phyloP scores from a whole-genome alignment of 78 protist genomes.

The Monocercomonoides exilis region DNA sequence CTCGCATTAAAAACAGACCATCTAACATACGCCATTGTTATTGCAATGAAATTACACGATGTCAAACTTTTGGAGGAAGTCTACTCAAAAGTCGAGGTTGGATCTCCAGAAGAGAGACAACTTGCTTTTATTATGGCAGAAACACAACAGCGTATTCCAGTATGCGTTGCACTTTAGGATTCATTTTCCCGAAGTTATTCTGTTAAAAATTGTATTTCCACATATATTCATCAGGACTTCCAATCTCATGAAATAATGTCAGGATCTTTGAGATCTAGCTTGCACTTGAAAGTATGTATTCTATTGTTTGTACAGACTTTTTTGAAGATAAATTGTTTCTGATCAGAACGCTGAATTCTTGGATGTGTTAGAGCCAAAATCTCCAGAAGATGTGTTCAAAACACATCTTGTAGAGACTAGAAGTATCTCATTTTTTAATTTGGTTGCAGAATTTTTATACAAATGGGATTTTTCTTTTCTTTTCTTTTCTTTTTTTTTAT shows the following conservation, averaged over 20 bases:
- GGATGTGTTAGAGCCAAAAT: slow-evolving; percentile 85
- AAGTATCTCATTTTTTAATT: not conserved
- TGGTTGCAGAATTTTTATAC: not conserved
- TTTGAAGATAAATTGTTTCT: too few species aligned
- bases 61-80: not conserved
- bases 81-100: not conserved
- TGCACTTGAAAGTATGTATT: too few species aligned
- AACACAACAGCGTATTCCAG: too few species aligned
- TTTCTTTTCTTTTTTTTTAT: not conserved
- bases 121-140: not conserved
- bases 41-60: not conserved
- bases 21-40: not conserved
- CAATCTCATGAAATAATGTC: too few species aligned
- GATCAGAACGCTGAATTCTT: slow-evolving; percentile 25
- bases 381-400: slow-evolving; percentile 92
- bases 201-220: too few species aligned
- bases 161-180: too few species aligned
- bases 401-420: slow-evolving; percentile 41
- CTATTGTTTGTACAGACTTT: too few species aligned
- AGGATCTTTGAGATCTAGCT: too few species aligned
- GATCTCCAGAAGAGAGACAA: not conserved
- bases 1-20: not conserved
- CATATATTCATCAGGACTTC: too few species aligned
- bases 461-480: not conserved
- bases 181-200: too few species aligned